Conservation (phyloP, 345 rosid species). For the Gossypium anomalum region DNA sequence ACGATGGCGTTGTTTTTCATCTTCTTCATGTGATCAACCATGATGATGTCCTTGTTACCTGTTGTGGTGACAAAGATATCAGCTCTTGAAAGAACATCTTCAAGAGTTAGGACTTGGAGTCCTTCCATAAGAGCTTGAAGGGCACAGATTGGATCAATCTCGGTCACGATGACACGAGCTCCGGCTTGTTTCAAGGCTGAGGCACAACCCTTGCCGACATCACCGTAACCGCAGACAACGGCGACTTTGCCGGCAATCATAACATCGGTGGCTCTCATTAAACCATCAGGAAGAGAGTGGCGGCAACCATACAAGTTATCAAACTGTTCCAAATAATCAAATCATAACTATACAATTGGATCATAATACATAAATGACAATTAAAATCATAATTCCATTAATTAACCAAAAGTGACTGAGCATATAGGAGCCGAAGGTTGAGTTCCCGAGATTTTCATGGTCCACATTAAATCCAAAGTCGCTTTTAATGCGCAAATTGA, state of each 20-base stretch:
- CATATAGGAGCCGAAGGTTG: too few species aligned
- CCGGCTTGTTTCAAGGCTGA: conserved; percentile 90
- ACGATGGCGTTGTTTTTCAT: conserved; percentile 98
- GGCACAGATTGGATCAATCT: conserved; percentile 92
- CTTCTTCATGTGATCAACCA: conserved; percentile 87
- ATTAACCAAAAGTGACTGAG: background rate
- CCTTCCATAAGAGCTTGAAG: conserved; percentile 96
- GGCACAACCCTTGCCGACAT: conserved; percentile 96
- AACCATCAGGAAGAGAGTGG: conserved; percentile 22
- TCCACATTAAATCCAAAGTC: too few species aligned
- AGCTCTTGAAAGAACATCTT: conserved; percentile 67
- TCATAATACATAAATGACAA: background rate
- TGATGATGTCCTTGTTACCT: conserved; percentile 86
- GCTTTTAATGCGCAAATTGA: too few species aligned
- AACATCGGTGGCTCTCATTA: conserved; percentile 78
- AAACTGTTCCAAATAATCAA: conserved; percentile 44
- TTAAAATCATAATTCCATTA: too few species aligned
- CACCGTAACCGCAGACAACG: conserved; percentile 87
- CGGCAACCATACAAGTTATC: conserved; percentile 96
- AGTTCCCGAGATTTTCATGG: too few species aligned
- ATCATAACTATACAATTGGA: background rate
- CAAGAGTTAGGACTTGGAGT: conserved; percentile 66
- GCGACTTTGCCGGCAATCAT: conserved; percentile 93
- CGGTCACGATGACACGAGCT: conserved; percentile 83
- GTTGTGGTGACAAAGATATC: conserved; percentile 95